phyloP scores from a whole-genome alignment of 768 basidiomycete species.

The Rhodosporidiobolus sp. region DNA sequence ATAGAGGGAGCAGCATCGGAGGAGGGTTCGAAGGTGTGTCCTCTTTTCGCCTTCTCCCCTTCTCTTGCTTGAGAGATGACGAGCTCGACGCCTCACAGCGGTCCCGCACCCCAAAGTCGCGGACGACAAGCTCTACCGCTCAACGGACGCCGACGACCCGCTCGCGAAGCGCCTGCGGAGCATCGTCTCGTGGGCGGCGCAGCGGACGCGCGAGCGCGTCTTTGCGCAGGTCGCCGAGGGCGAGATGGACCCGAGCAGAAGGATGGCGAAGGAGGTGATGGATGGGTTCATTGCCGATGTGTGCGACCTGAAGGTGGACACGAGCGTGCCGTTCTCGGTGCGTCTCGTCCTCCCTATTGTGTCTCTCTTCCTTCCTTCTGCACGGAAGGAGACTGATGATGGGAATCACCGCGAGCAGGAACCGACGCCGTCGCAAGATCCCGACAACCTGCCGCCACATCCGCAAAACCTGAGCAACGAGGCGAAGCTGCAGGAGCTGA shows the following conservation, averaged over 20 bases:
- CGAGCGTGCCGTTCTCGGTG: slow-evolving; percentile 24
- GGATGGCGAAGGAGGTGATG: slow-evolving; percentile 17
- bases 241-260: not conserved
- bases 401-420: not conserved
- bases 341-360: not conserved
- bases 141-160: slow-evolving; percentile 28
- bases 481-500: slow-evolving; percentile 19
- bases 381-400: not conserved
- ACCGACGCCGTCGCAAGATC: slow-evolving; percentile 3
- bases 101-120: slow-evolving; percentile 33
- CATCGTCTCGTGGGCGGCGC: slow-evolving; percentile 36
- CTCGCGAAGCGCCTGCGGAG: slow-evolving; percentile 23
- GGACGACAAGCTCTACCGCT: slow-evolving; percentile 35
- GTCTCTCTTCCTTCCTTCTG: not conserved
- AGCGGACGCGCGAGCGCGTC: slow-evolving; percentile 21
- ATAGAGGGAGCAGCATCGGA: slow-evolving; percentile 33
- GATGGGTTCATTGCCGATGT: slow-evolving; percentile 28
- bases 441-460: slow-evolving; percentile 23
- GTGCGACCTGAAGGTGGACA: slow-evolving; percentile 26
- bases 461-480: slow-evolving; percentile 34
- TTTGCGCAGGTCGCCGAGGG: not conserved
- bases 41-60: not conserved
- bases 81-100: not conserved
- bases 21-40: slow-evolving; percentile 27
- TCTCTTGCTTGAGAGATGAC: not conserved